Evolutionary conservation across 495 filamentous ascomycete species (phyloP).

Genomic region (Lepidopterella palustris): DNA sequence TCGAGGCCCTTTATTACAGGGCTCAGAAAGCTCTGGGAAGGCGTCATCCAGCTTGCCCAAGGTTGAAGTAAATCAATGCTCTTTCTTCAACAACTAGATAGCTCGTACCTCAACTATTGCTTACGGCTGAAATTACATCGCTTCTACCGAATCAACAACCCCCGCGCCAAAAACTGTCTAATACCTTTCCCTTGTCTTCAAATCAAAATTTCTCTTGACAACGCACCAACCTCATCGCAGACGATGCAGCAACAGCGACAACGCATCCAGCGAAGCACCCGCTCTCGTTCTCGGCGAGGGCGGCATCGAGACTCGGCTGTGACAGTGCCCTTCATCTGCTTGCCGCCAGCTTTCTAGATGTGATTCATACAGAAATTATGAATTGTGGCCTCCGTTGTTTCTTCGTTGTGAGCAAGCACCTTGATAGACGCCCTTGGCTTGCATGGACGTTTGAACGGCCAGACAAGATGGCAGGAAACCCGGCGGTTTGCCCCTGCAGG

Average conservation of each 20-base stretch:
- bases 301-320: not conserved
- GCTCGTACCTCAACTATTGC: too few species aligned
- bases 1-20: too few species aligned
- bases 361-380: too few species aligned
- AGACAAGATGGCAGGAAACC: not conserved
- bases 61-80: too few species aligned
- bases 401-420: not conserved
- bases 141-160: too few species aligned
- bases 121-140: too few species aligned
- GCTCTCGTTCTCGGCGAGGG: not conserved
- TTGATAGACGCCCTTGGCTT: not conserved
- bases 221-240: slow-evolving; percentile 1
- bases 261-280: not conserved
- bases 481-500: not conserved
- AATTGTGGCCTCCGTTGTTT: not conserved
- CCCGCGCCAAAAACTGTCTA: not conserved
- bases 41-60: too few species aligned
- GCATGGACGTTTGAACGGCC: not conserved
- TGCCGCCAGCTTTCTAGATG: not conserved
- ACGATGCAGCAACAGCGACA: not conserved
- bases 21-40: too few species aligned
- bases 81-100: too few species aligned
- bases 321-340: not conserved
- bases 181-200: not conserved
- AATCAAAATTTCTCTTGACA: not conserved